Conservation (phyloP, 2,329 filamentous ascomycete genomes). For the Knoxdaviesia capensis region DNA sequence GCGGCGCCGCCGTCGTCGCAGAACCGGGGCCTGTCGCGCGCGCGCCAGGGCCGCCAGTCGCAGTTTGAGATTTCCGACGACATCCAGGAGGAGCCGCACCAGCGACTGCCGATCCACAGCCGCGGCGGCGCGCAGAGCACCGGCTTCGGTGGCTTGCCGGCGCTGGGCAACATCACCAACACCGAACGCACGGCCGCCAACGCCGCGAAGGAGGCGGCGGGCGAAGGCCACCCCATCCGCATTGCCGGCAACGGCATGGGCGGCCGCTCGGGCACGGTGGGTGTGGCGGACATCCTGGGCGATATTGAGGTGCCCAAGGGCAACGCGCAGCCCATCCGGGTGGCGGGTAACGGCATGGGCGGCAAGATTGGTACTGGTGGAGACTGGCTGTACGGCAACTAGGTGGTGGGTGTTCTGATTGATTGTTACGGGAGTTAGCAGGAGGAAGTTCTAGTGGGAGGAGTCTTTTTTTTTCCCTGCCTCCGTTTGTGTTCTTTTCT, state of each 20-base stretch:
- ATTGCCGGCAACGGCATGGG: conserved; percentile 40
- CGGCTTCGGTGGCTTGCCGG: conserved; percentile 23
- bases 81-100: conserved; percentile 33
- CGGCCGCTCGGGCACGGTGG: conserved; percentile 17
- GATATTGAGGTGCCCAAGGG: conserved; percentile 11
- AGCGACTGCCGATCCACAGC: conserved; percentile 22
- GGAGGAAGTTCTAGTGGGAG: too few species aligned
- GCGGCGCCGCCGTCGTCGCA: conserved; percentile 23
- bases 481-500: too few species aligned
- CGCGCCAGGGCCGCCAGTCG: conserved; percentile 58
- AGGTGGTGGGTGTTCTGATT: too few species aligned
- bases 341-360: conserved; percentile 47
- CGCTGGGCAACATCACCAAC: conserved; percentile 27
- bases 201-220: conserved; percentile 27
- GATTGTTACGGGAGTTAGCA: too few species aligned
- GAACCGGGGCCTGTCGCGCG: conserved; percentile 39
- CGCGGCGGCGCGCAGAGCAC: conserved; percentile 41
- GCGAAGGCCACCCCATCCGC: conserved; percentile 7
- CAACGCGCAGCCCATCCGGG: conserved; percentile 16
- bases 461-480: too few species aligned
- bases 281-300: conserved; percentile 27
- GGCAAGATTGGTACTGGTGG: conserved; percentile 32
- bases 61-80: conserved; percentile 78
- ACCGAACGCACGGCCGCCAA: conserved; percentile 43
- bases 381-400: conserved; percentile 26